Conservation (phyloP, 2,329 filamentous ascomycete genomes). For the Fusarium transvaalense region DNA sequence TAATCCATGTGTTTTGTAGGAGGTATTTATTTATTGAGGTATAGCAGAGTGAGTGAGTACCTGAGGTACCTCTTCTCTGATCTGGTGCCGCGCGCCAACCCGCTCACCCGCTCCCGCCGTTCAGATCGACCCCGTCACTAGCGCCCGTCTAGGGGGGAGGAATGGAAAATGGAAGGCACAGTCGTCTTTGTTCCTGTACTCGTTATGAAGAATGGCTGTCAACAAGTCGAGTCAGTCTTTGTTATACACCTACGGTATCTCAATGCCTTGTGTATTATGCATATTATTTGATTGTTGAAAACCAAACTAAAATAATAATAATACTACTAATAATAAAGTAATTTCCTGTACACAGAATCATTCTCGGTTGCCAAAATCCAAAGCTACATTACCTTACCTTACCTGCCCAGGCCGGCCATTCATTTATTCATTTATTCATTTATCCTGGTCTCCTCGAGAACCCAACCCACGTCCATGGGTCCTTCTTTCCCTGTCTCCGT, state of each 20-base stretch:
- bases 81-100: conserved; percentile 33
- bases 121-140: conserved; percentile 36
- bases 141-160: conserved; percentile 21
- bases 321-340: not conserved
- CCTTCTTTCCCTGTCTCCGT: not conserved
- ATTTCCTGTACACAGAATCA: not conserved
- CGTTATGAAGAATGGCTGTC: not conserved
- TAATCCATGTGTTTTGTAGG: not conserved
- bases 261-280: not conserved
- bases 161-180: conserved; percentile 1
- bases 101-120: conserved; percentile 29
- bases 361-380: not conserved
- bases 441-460: not conserved
- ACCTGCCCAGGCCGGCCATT: not conserved
- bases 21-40: no score
- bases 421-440: not conserved
- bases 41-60: not conserved
- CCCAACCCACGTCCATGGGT: conserved; percentile 3
- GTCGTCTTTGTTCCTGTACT: conserved; percentile 3
- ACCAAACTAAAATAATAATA: not conserved
- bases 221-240: conserved; percentile 4
- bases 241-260: not conserved
- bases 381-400: not conserved
- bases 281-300: not conserved
- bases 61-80: conserved; percentile 1